These are phyloP conservation scores for Neovahlkampfia damariscottae DNA, from an alignment of 78 protist genomes.

Conservation along the genomic window DNA sequence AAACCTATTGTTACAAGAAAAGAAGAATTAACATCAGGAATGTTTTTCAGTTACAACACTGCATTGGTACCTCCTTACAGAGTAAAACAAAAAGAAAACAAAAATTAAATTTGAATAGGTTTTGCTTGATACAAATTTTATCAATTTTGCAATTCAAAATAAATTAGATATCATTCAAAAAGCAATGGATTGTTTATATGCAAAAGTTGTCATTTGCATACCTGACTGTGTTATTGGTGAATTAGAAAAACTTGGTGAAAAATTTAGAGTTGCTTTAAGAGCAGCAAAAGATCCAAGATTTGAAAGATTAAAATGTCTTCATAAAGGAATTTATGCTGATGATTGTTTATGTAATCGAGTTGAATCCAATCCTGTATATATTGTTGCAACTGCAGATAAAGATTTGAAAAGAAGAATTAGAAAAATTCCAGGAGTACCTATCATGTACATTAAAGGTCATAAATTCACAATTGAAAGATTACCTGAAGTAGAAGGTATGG, in stretches of 20 bases:
- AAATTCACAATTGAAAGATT: constrained; percentile 81
- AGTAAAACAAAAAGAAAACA: no score
- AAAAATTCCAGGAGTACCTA: constrained; percentile 97
- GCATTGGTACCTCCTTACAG: constrained; percentile 95
- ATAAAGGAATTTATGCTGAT: constrained; percentile 96
- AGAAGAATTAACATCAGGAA: constrained; percentile 29
- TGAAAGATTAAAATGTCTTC: constrained; percentile 79
- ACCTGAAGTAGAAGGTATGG: constrained; percentile 77
- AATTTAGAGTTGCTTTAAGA: constrained; percentile 66
- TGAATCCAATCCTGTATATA: constrained; percentile 51
- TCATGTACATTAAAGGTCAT: constrained; percentile 73
- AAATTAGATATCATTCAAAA: constrained; percentile 81
- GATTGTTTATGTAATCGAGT: constrained; percentile 92
- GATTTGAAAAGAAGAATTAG: constrained; percentile 89
- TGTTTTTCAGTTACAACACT: constrained; percentile 86
- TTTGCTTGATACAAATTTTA: constrained; percentile 96
- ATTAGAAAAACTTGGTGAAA: constrained; percentile 91
- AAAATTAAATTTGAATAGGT: no score
- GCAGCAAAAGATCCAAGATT: constrained; percentile 93
- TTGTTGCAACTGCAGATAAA: constrained; percentile 93
- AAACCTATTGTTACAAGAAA: neutral
- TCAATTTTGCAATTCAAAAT: constrained; percentile 80
- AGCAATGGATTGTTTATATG: constrained; percentile 90
- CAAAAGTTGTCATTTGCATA: constrained; percentile 78
- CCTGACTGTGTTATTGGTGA: constrained; percentile 98